phyloP scores from a whole-genome alignment of 2,329 filamentous ascomycete species.

The Tolypocladium endophyticum region DNA sequence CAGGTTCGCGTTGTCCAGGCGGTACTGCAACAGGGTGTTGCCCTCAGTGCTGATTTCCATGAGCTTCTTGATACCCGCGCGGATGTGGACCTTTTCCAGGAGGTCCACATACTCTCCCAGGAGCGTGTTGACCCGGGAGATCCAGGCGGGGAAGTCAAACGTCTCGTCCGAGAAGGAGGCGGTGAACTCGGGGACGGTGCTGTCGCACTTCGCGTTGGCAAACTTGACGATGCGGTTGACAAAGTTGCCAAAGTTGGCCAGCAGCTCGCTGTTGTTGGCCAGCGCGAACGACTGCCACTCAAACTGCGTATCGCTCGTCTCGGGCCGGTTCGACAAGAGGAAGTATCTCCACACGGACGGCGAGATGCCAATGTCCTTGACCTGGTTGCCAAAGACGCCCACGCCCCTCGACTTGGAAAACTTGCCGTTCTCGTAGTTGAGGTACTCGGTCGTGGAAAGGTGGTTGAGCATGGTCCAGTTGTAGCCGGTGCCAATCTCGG shows the following conservation, averaged over 20 bases:
- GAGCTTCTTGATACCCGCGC: slow-evolving; percentile 52
- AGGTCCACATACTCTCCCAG: slow-evolving; percentile 58
- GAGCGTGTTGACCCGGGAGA: slow-evolving; percentile 37
- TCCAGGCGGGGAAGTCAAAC: slow-evolving; percentile 14
- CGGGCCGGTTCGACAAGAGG: slow-evolving; percentile 73
- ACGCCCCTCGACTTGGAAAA: slow-evolving; percentile 87
- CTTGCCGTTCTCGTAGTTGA: slow-evolving; percentile 83
- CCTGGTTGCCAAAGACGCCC: slow-evolving; percentile 85
- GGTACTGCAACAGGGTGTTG: slow-evolving; percentile 41
- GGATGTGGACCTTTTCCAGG: slow-evolving; percentile 62
- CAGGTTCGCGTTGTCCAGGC: slow-evolving; percentile 44
- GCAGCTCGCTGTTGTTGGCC: slow-evolving; percentile 81
- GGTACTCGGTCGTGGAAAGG: slow-evolving; percentile 76
- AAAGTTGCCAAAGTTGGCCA: slow-evolving; percentile 66
- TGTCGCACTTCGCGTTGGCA: slow-evolving; percentile 64
- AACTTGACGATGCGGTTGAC: slow-evolving; percentile 68
- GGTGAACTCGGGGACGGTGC: slow-evolving; percentile 53
- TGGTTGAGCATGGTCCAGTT: slow-evolving; percentile 86
- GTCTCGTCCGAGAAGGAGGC: slow-evolving; percentile 49
- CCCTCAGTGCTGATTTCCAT: slow-evolving; percentile 54
- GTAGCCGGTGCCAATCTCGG: slow-evolving; percentile 72
- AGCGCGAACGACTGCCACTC: slow-evolving; percentile 78
- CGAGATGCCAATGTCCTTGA: slow-evolving; percentile 73
- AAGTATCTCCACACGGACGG: slow-evolving; percentile 92
- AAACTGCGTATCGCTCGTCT: slow-evolving; percentile 80